These are phyloP conservation scores for Hyaloperonospora brassicae DNA, from an alignment of 352 stramenopile genomes.

Conservation along the genomic window DNA sequence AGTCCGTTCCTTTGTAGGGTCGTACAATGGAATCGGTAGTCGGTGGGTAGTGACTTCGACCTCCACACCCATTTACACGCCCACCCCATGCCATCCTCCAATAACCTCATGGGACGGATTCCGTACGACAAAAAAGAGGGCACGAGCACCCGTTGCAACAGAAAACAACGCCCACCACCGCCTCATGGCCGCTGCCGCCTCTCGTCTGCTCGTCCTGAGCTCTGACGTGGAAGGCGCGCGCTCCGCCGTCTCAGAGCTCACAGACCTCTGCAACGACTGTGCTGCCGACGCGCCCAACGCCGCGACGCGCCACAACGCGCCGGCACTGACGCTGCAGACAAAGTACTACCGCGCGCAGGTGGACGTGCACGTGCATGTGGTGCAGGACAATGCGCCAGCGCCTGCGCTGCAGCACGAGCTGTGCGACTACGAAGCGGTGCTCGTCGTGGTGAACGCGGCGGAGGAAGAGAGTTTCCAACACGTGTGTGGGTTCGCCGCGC, in stretches of 20 bases:
- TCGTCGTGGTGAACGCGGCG: constrained; percentile 44
- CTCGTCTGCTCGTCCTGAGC: constrained; percentile 40
- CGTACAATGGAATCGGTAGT: too few relatives aligned
- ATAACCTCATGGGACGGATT: too few relatives aligned
- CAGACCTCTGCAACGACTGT: constrained; percentile 32
- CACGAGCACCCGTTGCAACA: too few relatives aligned
- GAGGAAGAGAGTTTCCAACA: constrained; percentile 38
- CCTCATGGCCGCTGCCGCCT: constrained; percentile 11
- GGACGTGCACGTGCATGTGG: constrained; percentile 41
- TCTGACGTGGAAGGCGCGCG: constrained; percentile 19
- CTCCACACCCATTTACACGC: too few relatives aligned
- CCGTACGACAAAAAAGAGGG: too few relatives aligned
- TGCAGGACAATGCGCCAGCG: constrained; percentile 35
- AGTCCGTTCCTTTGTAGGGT: too few relatives aligned
- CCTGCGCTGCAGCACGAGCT: constrained; percentile 30
- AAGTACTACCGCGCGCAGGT: constrained; percentile 66
- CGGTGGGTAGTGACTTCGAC: too few relatives aligned
- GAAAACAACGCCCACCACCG: too few relatives aligned
- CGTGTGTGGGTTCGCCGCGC: constrained; percentile 32
- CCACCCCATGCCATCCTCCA: too few relatives aligned
- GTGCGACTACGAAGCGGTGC: constrained; percentile 49
- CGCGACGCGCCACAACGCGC: constrained; percentile 2
- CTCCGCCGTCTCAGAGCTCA: constrained; percentile 23
- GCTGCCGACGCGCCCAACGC: not conserved
- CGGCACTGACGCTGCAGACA: constrained; percentile 38